These are phyloP conservation scores for Leccinum aurantiacum DNA, from an alignment of 768 basidiomycete species.

Conservation along the genomic window DNA sequence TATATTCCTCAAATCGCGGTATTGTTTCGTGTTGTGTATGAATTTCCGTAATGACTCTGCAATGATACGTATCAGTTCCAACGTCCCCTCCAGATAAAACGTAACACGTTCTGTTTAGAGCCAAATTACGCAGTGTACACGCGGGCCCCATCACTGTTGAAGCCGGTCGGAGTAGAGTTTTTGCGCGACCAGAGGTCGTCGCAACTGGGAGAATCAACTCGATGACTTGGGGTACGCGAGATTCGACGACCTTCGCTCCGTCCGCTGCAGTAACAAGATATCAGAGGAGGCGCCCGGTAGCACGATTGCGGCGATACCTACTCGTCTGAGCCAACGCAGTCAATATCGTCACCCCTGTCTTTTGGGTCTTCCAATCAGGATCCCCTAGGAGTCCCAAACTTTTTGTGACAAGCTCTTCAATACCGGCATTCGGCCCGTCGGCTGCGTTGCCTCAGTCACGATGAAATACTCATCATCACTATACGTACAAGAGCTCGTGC, in stretches of 20 bases:
- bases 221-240: background rate
- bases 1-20: background rate
- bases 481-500: conserved; percentile 20
- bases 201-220: background rate
- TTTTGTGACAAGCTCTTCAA: conserved; percentile 11
- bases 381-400: conserved; percentile 9
- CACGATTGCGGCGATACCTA: background rate
- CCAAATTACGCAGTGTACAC: conserved; percentile 23
- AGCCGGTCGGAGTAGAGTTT: background rate
- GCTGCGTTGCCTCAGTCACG: background rate
- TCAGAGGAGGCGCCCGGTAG: background rate
- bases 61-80: conserved; percentile 1
- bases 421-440: background rate
- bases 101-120: conserved; percentile 14
- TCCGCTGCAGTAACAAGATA: background rate
- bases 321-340: conserved; percentile 23
- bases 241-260: background rate
- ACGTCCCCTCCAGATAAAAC: background rate
- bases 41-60: background rate
- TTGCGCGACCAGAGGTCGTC: background rate
- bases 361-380: conserved; percentile 19
- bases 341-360: conserved; percentile 24
- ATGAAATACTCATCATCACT: background rate
- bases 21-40: background rate
- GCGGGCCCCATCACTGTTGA: conserved; percentile 27